Evolutionary conservation across 768 basidiomycete genomes (phyloP).

Genomic region (Steccherinum ochraceum): DNA sequence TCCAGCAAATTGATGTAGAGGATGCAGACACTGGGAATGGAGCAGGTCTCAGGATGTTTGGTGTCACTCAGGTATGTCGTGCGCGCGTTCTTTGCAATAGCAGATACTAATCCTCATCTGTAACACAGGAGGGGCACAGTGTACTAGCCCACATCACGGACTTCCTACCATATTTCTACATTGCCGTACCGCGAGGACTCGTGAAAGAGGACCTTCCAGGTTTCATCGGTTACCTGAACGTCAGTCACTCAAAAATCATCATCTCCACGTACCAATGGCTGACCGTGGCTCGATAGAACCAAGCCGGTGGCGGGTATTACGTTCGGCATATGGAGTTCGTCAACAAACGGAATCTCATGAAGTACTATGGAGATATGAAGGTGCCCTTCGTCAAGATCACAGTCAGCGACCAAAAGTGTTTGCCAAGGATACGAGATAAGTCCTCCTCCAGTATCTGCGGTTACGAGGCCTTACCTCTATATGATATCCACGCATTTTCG

Average conservation of each 20-base stretch:
- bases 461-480: conserved; percentile 6
- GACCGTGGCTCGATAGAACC: too few relatives aligned
- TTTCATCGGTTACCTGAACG: conserved; percentile 71
- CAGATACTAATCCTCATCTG: background rate
- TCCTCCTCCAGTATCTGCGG: conserved; percentile 18
- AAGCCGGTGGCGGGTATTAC: conserved; percentile 25
- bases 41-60: conserved; percentile 68
- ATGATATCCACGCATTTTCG: conserved; percentile 38
- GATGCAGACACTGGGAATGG: conserved; percentile 41
- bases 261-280: background rate
- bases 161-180: conserved; percentile 91
- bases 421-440: conserved; percentile 93
- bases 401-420: conserved; percentile 58
- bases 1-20: conserved; percentile 96
- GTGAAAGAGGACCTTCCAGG: conserved; percentile 54
- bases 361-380: conserved; percentile 77
- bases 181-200: conserved; percentile 84
- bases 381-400: conserved; percentile 83
- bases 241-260: conserved; percentile 29
- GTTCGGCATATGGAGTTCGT: conserved; percentile 54
- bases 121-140: conserved; percentile 71
- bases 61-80: conserved; percentile 74
- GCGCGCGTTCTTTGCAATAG: background rate
- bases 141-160: conserved; percentile 77
- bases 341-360: conserved; percentile 74